Conservation (phyloP, 805 yeast genomes). For the Vanderwaltozyma yarrowii region DNA sequence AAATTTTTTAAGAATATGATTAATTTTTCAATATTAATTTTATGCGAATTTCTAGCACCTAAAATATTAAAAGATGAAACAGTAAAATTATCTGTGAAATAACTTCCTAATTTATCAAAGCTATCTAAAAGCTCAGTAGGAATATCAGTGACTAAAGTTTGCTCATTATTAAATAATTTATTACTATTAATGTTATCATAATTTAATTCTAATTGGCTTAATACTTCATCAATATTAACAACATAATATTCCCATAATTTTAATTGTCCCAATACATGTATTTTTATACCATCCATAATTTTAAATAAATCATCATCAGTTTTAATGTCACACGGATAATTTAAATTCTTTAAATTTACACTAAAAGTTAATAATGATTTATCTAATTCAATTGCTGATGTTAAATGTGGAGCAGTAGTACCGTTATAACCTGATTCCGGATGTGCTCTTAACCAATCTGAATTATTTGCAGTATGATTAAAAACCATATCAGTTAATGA, state of each 20-base stretch:
- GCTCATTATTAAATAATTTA: conserved; percentile 7
- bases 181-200: conserved; percentile 1
- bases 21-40: conserved; percentile 40
- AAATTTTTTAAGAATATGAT: conserved; percentile 40
- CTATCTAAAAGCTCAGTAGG: conserved; percentile 34
- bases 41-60: conserved; percentile 43
- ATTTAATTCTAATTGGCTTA: conserved; percentile 11
- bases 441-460: conserved; percentile 72
- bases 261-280: conserved; percentile 54
- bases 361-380: conserved; percentile 57
- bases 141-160: conserved; percentile 30
- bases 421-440: conserved; percentile 88
- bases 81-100: conserved; percentile 33
- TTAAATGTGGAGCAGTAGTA: conserved; percentile 82
- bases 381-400: conserved; percentile 79
- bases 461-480: conserved; percentile 91
- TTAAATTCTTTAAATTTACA: conserved; percentile 40
- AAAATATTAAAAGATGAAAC: conserved; percentile 34
- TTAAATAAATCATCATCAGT: conserved; percentile 43
- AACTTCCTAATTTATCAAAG: conserved; percentile 38
- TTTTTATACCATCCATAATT: conserved; percentile 58
- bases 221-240: conserved; percentile 40
- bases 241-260: conserved; percentile 87
- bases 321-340: conserved; percentile 49
- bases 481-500: conserved; percentile 87